phyloP scores from a whole-genome alignment of 2,329 filamentous ascomycete genomes.

The Celoporthe dispersa region DNA sequence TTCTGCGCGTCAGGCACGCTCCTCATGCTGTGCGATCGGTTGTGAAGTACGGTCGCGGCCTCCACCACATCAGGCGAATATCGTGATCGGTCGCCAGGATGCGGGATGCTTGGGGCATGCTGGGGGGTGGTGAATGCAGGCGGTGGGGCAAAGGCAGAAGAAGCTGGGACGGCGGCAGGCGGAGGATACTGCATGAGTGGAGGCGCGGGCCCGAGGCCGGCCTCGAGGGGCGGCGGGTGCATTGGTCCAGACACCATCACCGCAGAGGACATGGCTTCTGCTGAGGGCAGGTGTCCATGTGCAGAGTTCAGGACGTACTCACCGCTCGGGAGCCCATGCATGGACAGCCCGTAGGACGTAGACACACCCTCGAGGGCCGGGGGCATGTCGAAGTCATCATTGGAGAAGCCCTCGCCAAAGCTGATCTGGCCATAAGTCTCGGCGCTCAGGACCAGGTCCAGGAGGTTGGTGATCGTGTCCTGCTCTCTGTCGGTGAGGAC shows the following conservation, averaged over 20 bases:
- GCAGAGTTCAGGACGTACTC: conserved; percentile 33
- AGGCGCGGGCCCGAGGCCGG: not conserved
- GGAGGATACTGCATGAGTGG: not conserved
- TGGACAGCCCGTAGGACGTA: conserved; percentile 61
- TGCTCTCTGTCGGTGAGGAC: conserved; percentile 50
- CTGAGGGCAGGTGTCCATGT: not conserved
- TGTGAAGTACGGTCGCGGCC: conserved; percentile 55
- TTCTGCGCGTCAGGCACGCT: not conserved
- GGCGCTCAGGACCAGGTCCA: not conserved
- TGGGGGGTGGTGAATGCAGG: conserved; percentile 35
- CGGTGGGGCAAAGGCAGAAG: conserved; percentile 30
- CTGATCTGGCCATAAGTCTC: conserved; percentile 33
- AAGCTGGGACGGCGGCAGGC: conserved; percentile 5
- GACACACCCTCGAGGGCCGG: conserved; percentile 69
- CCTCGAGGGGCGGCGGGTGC: conserved; percentile 1
- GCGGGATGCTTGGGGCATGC: conserved; percentile 36
- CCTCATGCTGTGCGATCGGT: conserved; percentile 35
- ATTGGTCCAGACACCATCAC: not conserved
- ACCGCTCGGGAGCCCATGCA: conserved; percentile 35
- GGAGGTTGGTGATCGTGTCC: conserved; percentile 61
- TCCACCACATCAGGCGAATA: conserved; percentile 60
- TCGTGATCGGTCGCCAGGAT: conserved; percentile 26
- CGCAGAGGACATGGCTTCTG: not conserved
- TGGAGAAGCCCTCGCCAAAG: conserved; percentile 56
- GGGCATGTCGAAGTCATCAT: conserved; percentile 59